These are phyloP conservation scores for Macaranga tanarius DNA, from an alignment of 441 rosid species.

Conservation along the genomic window DNA sequence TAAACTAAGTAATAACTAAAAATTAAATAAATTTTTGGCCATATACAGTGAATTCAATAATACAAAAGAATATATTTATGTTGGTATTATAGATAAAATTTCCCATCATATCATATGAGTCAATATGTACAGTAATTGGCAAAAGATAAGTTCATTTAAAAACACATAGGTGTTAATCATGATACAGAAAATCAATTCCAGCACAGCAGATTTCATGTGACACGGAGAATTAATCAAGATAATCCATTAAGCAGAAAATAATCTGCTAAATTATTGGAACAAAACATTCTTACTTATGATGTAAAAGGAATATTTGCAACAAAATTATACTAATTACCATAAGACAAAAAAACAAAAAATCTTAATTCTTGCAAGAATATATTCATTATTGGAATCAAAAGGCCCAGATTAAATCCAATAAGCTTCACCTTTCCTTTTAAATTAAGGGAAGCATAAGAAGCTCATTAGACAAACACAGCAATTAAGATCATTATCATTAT, in stretches of 20 bases:
- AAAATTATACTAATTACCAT: neutral
- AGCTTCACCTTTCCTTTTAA: constrained; percentile 5
- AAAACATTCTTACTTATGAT: neutral
- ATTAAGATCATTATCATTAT: constrained; percentile 3
- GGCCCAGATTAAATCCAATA: neutral
- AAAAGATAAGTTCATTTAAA: neutral
- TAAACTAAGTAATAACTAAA: too few relatives aligned
- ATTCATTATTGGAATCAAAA: neutral
- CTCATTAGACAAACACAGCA: constrained; percentile 32
- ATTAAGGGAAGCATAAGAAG: constrained; percentile 9
- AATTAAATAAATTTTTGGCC: too few relatives aligned
- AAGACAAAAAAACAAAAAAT: neutral
- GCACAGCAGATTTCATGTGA: neutral
- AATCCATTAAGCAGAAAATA: neutral
- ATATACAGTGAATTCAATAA: too few relatives aligned
- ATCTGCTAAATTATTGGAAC: neutral
- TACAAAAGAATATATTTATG: too few relatives aligned
- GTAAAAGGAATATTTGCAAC: neutral
- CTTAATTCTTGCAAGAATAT: neutral
- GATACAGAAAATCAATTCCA: neutral
- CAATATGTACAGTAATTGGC: too few relatives aligned
- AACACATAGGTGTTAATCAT: neutral
- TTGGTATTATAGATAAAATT: too few relatives aligned
- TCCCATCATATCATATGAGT: too few relatives aligned
- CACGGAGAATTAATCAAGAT: too few relatives aligned